Evolutionary conservation across 2,329 filamentous ascomycete species (phyloP).

Genomic region (Drechslerella dactyloides): DNA sequence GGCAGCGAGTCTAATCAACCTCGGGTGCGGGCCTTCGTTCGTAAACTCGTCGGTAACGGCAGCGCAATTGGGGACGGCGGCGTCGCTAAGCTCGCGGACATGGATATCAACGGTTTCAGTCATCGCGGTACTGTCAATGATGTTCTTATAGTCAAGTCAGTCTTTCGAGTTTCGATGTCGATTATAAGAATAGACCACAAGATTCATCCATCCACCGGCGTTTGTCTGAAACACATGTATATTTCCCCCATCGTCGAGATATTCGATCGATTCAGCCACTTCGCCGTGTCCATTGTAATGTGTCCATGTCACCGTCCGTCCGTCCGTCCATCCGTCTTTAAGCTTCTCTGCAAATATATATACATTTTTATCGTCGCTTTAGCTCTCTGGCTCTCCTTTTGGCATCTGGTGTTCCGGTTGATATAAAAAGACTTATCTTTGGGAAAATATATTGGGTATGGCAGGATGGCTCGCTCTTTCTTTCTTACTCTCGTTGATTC

Average conservation of each 20-base stretch:
- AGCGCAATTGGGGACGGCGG: conserved; percentile 32
- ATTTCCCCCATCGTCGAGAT: neutral
- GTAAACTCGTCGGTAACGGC: conserved; percentile 61
- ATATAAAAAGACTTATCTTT: conserved; percentile 21
- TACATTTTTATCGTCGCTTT: conserved; percentile 22
- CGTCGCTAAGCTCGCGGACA: conserved; percentile 43
- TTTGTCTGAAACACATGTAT: conserved; percentile 24
- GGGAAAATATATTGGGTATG: conserved; percentile 2
- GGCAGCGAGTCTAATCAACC: conserved; percentile 76
- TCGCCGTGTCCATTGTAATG: conserved; percentile 36
- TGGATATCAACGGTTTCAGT: conserved; percentile 50
- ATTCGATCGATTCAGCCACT: neutral
- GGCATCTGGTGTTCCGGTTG: conserved; percentile 45
- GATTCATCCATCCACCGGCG: conserved; percentile 8
- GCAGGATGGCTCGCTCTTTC: neutral
- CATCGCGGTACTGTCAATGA: conserved; percentile 47
- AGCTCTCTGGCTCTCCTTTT: neutral
- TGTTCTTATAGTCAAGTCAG: conserved; percentile 31
- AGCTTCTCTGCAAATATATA: conserved; percentile 17
- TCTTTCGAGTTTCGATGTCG: conserved; percentile 16
- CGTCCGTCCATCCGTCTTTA: neutral
- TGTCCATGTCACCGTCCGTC: conserved; percentile 33
- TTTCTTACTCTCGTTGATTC: neutral
- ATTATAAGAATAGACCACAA: conserved; percentile 32
- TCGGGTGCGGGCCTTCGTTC: conserved; percentile 66